A percentile compares a stretch with the other conserved stretches of the same genome.
phyloP scores from a whole-genome alignment of 2,329 filamentous ascomycete species.

The Macrophomina pseudophaseolina region DNA sequence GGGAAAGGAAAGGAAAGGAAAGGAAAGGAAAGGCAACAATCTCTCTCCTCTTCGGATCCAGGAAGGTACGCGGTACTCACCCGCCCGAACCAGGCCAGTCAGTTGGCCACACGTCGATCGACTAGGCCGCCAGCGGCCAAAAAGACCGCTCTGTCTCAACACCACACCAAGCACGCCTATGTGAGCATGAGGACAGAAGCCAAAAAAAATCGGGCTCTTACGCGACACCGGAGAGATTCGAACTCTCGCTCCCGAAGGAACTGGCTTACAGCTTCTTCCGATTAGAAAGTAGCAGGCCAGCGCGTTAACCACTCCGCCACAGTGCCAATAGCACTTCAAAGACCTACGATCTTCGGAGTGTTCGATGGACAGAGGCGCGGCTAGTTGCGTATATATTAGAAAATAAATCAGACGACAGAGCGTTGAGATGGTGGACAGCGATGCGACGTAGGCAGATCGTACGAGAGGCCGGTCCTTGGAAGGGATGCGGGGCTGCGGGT shows the following conservation, averaged over 20 bases:
- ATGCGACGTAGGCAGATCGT: not conserved
- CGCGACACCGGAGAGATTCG: slow-evolving; percentile 26
- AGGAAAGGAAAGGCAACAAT: too few relatives aligned
- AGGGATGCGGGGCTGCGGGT: not conserved
- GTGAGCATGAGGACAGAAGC: too few relatives aligned
- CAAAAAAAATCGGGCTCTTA: not conserved
- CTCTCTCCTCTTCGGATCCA: too few relatives aligned
- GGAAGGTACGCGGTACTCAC: too few relatives aligned
- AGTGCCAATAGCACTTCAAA: slow-evolving; percentile 13
- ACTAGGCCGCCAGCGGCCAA: too few relatives aligned
- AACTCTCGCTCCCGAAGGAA: slow-evolving; percentile 27
- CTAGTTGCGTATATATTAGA: not conserved
- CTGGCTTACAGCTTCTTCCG: slow-evolving; percentile 18
- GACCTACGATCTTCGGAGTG: not conserved
- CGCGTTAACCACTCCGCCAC: slow-evolving; percentile 27
- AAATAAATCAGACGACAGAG: not conserved
- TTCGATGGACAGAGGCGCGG: not conserved
- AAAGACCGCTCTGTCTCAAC: too few relatives aligned
- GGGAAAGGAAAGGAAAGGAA: too few relatives aligned
- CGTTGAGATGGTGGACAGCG: not conserved
- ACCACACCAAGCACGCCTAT: too few relatives aligned
- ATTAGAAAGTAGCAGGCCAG: slow-evolving; percentile 22
- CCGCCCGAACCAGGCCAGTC: too few relatives aligned
- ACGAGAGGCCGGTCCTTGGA: not conserved
- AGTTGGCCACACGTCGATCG: too few relatives aligned